Evolutionary conservation across 768 basidiomycete species (phyloP).

Genomic region (Inosperma sp.): DNA sequence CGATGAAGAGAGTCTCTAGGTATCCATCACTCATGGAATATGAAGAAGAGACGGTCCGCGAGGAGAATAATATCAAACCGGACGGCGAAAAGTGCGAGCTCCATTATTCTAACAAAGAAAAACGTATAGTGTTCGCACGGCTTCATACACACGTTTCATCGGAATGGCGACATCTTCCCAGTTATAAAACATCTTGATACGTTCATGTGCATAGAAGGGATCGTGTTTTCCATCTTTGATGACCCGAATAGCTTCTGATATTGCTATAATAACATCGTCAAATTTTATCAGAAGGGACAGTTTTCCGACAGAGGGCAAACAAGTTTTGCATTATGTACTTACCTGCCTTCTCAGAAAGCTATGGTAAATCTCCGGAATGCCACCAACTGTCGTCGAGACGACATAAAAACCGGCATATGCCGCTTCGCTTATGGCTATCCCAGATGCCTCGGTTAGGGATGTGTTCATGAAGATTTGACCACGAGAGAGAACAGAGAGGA

Average conservation of each 20-base stretch:
- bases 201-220: constrained; percentile 68
- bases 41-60: constrained; percentile 84
- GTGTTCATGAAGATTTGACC: constrained; percentile 95
- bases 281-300: too few relatives aligned
- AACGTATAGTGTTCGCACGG: not conserved
- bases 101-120: constrained; percentile 54
- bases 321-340: constrained; percentile 23
- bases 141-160: constrained; percentile 77
- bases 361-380: constrained; percentile 92
- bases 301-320: constrained; percentile 54
- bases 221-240: constrained; percentile 67
- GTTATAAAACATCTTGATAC: constrained; percentile 85
- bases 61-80: constrained; percentile 83
- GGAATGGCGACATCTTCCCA: constrained; percentile 78
- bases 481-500: too few relatives aligned
- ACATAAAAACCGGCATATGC: constrained; percentile 93
- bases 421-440: constrained; percentile 96
- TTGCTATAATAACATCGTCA: constrained; percentile 78
- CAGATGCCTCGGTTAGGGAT: constrained; percentile 93
- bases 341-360: constrained; percentile 97
- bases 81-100: constrained; percentile 70
- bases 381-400: constrained; percentile 91
- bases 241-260: constrained; percentile 73
- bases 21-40: constrained; percentile 78
- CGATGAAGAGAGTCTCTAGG: constrained; percentile 76